Evolutionary conservation across 225 moss, liverwort and hornwort species (phyloP).

Genomic region (Physcomitrium patens): DNA sequence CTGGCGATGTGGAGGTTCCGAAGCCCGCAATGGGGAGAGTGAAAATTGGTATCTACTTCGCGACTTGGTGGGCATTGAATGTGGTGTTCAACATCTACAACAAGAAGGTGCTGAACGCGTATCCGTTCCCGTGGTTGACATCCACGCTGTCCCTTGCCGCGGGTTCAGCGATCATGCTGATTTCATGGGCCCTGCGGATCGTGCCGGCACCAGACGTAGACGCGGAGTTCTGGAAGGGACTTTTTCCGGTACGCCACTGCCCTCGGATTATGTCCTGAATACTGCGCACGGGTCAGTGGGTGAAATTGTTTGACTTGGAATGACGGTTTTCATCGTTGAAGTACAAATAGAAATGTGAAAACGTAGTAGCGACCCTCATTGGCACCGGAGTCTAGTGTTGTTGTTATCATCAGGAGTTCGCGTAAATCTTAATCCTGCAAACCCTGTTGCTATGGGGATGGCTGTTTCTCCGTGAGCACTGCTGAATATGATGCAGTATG

Average conservation of each 20-base stretch:
- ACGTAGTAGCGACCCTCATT: neutral
- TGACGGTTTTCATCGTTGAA: neutral
- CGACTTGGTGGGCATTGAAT: slow-evolving; percentile 86
- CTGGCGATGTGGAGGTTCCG: slow-evolving; percentile 30
- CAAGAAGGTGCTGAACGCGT: slow-evolving; percentile 91
- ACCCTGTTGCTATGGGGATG: neutral
- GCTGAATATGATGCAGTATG: neutral
- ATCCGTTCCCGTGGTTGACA: slow-evolving; percentile 83
- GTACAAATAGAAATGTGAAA: neutral
- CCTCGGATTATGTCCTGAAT: neutral
- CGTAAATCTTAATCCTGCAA: neutral
- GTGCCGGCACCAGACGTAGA: slow-evolving; percentile 81
- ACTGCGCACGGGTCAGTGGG: neutral
- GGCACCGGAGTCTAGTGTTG: neutral
- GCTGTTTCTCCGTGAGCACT: neutral
- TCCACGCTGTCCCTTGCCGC: slow-evolving; percentile 77
- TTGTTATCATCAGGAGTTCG: neutral
- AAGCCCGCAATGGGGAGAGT: slow-evolving; percentile 52
- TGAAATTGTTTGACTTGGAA: neutral
- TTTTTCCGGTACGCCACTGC: slow-evolving; percentile 70
- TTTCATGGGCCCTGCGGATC: slow-evolving; percentile 75
- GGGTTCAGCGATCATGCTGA: slow-evolving; percentile 72
- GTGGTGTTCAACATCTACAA: slow-evolving; percentile 95
- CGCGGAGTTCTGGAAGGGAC: slow-evolving; percentile 79
- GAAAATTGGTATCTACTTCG: slow-evolving; percentile 79